These are phyloP conservation scores for Alectoria sarmentosa DNA, from an alignment of 495 filamentous ascomycete genomes.

Conservation along the genomic window DNA sequence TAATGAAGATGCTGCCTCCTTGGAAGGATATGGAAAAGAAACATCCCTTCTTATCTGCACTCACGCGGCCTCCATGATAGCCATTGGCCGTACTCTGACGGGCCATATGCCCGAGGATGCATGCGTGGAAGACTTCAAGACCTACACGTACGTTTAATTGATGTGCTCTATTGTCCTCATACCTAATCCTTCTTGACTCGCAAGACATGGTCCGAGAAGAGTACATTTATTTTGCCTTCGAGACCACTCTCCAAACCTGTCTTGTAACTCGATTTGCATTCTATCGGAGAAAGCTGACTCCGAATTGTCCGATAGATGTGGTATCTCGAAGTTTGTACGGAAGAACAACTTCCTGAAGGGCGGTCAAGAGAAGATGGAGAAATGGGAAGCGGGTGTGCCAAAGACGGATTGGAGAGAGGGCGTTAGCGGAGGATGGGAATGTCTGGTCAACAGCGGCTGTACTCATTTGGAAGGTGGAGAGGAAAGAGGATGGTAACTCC, in stretches of 20 bases:
- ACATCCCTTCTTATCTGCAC: conserved; percentile 68
- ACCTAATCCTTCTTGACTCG: not conserved
- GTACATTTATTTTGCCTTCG: no score
- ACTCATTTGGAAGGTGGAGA: conserved; percentile 69
- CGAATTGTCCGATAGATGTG: conserved; percentile 38
- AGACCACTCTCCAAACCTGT: no score
- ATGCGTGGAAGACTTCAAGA: conserved; percentile 68
- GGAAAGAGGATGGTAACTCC: conserved; percentile 80
- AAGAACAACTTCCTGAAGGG: conserved; percentile 4
- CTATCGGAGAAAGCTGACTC: not conserved
- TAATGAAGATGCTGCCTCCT: conserved; percentile 33
- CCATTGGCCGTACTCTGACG: conserved; percentile 73
- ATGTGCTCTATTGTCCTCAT: not conserved
- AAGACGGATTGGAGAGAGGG: conserved; percentile 54
- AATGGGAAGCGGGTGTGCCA: conserved; percentile 36
- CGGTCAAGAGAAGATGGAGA: not conserved
- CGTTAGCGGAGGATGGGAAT: conserved; percentile 75
- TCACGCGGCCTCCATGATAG: conserved; percentile 87
- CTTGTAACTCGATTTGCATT: not conserved
- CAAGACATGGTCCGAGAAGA: not conserved
- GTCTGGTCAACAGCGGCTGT: conserved; percentile 74
- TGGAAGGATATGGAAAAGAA: not conserved
- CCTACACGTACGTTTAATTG: conserved; percentile 55
- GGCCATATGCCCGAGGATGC: conserved; percentile 62
- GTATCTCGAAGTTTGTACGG: conserved; percentile 57